Evolutionary conservation across 2,329 filamentous ascomycete genomes (phyloP).

Genomic region (Daldinia sp.): DNA sequence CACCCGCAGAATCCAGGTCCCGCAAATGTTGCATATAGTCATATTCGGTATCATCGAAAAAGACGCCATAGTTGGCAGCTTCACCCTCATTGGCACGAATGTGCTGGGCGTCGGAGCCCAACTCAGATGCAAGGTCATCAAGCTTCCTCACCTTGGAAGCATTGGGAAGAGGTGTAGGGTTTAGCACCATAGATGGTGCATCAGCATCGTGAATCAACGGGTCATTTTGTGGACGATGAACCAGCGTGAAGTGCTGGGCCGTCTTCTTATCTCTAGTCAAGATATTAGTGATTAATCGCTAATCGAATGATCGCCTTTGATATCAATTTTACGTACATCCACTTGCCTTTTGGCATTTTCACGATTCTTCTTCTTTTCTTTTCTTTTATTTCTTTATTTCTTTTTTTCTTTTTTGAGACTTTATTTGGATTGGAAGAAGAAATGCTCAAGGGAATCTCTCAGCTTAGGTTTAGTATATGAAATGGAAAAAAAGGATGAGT

Average conservation of each 20-base stretch:
- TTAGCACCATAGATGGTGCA: constrained; percentile 90
- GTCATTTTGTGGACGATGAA: constrained; percentile 96
- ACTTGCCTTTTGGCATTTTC: constrained; percentile 78
- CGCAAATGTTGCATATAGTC: constrained; percentile 99
- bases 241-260: constrained; percentile 91
- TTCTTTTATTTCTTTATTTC: neutral
- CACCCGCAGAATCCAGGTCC: constrained; percentile 74
- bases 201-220: constrained; percentile 92
- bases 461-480: neutral
- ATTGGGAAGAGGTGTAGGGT: constrained; percentile 65
- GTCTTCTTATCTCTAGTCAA: constrained; percentile 79
- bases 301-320: neutral
- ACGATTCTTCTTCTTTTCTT: constrained; percentile 32
- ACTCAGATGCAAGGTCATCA: constrained; percentile 77
- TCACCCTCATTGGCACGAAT: constrained; percentile 93
- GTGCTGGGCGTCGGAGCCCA: constrained; percentile 69
- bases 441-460: neutral
- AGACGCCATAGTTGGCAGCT: constrained; percentile 92
- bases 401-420: neutral
- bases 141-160: constrained; percentile 69
- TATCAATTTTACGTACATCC: constrained; percentile 67
- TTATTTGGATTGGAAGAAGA: neutral
- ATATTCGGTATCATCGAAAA: constrained; percentile 93
- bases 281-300: constrained; percentile 17
- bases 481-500: neutral